These are phyloP conservation scores for Chalaropsis ovoidea DNA, from an alignment of 2,329 filamentous ascomycete genomes.

Conservation along the genomic window DNA sequence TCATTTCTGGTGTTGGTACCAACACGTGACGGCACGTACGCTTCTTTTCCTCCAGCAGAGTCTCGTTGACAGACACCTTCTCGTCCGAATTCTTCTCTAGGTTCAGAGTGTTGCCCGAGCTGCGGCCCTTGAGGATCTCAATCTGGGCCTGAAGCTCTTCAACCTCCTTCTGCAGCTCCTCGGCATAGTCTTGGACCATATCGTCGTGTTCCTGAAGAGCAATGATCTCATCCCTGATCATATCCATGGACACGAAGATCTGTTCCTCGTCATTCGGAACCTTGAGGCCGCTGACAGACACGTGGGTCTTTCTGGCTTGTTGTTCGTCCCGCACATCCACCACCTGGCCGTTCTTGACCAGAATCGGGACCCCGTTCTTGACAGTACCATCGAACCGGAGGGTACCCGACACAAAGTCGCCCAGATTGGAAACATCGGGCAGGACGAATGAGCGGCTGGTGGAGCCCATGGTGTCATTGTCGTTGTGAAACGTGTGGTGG, in stretches of 20 bases:
- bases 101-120: conserved; percentile 33
- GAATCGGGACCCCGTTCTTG: conserved; percentile 46
- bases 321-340: conserved; percentile 36
- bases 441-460: conserved; percentile 46
- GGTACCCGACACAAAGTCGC: conserved; percentile 47
- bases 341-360: conserved; percentile 45
- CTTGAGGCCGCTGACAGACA: conserved; percentile 41
- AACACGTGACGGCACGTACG: conserved; percentile 38
- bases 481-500: conserved; percentile 16
- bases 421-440: conserved; percentile 46
- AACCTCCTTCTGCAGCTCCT: conserved; percentile 44
- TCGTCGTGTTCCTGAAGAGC: conserved; percentile 48
- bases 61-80: conserved; percentile 29
- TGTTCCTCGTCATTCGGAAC: conserved; percentile 46
- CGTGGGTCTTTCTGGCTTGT: conserved; percentile 35
- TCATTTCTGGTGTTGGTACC: not conserved
- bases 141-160: conserved; percentile 42
- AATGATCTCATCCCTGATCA: conserved; percentile 49
- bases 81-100: conserved; percentile 25
- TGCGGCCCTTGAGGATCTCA: conserved; percentile 36
- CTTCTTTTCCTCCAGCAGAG: conserved; percentile 44
- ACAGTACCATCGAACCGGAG: conserved; percentile 43
- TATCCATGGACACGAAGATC: conserved; percentile 52
- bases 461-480: conserved; percentile 28
- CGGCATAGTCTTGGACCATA: conserved; percentile 45